Base-by-base conservation (phyloP, 495 filamentous ascomycete genomes). In the Hyaloscypha finlandica region DNA sequence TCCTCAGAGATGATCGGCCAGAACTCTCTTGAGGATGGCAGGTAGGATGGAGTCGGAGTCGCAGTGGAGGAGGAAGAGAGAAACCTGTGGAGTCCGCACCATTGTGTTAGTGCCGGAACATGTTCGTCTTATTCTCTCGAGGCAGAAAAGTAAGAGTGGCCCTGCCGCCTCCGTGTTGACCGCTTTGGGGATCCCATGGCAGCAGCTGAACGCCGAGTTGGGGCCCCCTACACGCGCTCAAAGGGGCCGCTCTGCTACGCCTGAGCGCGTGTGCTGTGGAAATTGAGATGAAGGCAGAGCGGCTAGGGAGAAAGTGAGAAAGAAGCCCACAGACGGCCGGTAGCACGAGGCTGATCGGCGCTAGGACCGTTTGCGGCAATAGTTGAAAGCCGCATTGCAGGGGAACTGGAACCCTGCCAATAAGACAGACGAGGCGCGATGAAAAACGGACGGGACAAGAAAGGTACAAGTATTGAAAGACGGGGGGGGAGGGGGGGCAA, bases 321-420 rank as follows among this genome's bases (percentile, higher is more conserved):
- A 9, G 19, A 4, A 53, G 51, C 42, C 8, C 6, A 56, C 53
- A 31, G 3, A 1, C 29, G 53, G 19, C 20, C 3, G 35, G 39
- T 58, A 48, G 53, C 63, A 54, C 63, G 53, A 59, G 63, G 63
- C 62, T 65, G 63, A 64, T 48, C 20, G 31, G 14, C 11, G 32
- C 39, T 29, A 56, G 9, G 20, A 8, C 53, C 53, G 2, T 19
- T 48, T 16, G 42, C 42, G 16, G 42, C 42, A 19, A 48, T 1
- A 12, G 16, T 4, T 4, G 4, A 19, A 48, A 14, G 11, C 42
- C 61, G 30, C 61, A 14, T 31, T 64, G 61, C 42, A 48, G 11
- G 42, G 42, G 11, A 8, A 3, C 42, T 12, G 35, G 62, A 58
- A 59, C 8, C 29, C 25, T 1, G 42, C 25, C 20, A 31, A 42